These are phyloP conservation scores for Zancudomyces culisetae DNA, from an alignment of 371 early-diverging fungal species.

Conservation along the genomic window DNA sequence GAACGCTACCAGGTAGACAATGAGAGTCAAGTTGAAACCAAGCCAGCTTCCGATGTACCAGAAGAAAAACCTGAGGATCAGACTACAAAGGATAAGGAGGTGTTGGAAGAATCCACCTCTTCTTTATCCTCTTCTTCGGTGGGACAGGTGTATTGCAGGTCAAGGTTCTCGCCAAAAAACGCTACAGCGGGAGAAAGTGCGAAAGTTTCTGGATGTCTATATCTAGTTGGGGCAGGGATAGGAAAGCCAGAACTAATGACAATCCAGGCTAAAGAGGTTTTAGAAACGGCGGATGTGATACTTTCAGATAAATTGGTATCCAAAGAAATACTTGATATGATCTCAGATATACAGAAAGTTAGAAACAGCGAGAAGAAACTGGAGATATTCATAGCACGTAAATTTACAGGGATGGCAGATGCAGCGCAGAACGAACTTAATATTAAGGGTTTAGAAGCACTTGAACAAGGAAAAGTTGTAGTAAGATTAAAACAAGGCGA, in stretches of 20 bases:
- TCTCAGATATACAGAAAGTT: too few species aligned
- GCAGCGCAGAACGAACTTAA: conserved; percentile 56
- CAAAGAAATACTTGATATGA: conserved; percentile 35
- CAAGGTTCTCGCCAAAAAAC: background rate
- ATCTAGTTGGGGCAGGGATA: conserved; percentile 72
- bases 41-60: conserved; percentile 6
- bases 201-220: conserved; percentile 20
- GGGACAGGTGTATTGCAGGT: background rate
- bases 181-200: too few species aligned
- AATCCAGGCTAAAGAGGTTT: conserved; percentile 34
- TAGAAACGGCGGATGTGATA: conserved; percentile 54
- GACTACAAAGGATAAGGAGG: background rate
- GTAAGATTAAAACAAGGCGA: conserved; percentile 81
- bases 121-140: background rate
- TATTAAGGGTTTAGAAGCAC: conserved; percentile 45
- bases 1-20: conserved; percentile 2
- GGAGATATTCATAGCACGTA: conserved; percentile 44
- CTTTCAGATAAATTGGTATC: conserved; percentile 66
- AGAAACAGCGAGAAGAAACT: conserved; percentile 26
- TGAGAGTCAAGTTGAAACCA: conserved; percentile 2
- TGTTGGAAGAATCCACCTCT: background rate
- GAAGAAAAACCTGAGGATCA: background rate
- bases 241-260: conserved; percentile 71
- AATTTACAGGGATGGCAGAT: conserved; percentile 57
- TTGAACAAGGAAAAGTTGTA: conserved; percentile 42